Evolutionary conservation across 805 yeast species (phyloP).

Genomic region (Cyberlindnera subsufficiens): DNA sequence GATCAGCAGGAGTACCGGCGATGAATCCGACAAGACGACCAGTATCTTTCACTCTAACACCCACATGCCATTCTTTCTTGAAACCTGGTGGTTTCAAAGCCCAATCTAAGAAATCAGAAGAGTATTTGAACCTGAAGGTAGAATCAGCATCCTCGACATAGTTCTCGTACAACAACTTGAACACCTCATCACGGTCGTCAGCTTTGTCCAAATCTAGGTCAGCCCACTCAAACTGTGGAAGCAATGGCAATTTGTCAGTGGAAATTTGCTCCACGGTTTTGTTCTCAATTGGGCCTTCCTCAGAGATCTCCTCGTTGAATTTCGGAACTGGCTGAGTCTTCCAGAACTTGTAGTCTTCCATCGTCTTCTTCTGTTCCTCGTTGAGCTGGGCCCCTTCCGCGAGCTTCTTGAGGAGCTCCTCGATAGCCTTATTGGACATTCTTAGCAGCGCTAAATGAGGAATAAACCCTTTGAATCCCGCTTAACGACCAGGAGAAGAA

Average conservation of each 20-base stretch:
- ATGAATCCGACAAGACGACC: constrained; percentile 87
- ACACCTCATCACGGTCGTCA: constrained; percentile 67
- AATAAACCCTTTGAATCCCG: too few relatives aligned
- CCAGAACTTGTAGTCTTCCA: constrained; percentile 95
- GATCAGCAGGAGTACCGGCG: constrained; percentile 76
- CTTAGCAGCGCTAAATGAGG: not conserved
- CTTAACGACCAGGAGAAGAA: too few relatives aligned
- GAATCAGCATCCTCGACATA: constrained; percentile 95
- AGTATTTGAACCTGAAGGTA: constrained; percentile 85
- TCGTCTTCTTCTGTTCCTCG: constrained; percentile 58
- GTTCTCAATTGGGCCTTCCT: constrained; percentile 79
- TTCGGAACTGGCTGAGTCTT: constrained; percentile 91
- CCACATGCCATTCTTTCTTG: constrained; percentile 83
- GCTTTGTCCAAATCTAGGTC: constrained; percentile 59
- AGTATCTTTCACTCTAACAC: constrained; percentile 77
- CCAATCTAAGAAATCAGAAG: constrained; percentile 82
- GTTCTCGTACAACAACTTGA: constrained; percentile 74
- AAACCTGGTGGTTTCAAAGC: constrained; percentile 94
- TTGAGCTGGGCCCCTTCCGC: constrained; percentile 34
- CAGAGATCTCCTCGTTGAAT: constrained; percentile 58
- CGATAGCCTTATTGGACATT: constrained; percentile 36
- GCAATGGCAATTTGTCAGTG: constrained; percentile 59
- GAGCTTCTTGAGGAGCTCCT: constrained; percentile 47
- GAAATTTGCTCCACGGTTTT: constrained; percentile 73
- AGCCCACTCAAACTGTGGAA: constrained; percentile 81